These are phyloP conservation scores for Entomortierella lignicola DNA, from an alignment of 192 early-diverging fungal species.

Conservation along the genomic window DNA sequence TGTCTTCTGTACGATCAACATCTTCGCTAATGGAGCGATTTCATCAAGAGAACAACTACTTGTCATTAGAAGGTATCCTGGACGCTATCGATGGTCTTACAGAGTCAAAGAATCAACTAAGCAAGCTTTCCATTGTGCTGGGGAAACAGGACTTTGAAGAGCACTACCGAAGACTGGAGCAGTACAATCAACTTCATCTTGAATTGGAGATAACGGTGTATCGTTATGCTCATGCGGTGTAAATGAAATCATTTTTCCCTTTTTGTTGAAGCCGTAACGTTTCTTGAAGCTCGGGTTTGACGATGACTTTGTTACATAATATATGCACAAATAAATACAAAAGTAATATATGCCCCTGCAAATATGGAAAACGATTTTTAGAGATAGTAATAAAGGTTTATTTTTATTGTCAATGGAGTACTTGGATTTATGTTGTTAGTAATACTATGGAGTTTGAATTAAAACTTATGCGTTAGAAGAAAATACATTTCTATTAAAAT, in stretches of 20 bases:
- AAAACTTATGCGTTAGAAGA: too few species aligned
- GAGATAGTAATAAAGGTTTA: too few species aligned
- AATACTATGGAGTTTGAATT: constrained; percentile 13
- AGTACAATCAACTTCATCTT: constrained; percentile 22
- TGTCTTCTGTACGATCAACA: constrained; percentile 32
- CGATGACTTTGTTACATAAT: too few species aligned
- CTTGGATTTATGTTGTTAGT: not conserved
- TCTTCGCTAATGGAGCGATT: constrained; percentile 45
- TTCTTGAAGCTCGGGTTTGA: too few species aligned
- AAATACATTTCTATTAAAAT: too few species aligned
- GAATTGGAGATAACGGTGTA: constrained; percentile 41
- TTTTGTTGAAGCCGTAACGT: too few species aligned
- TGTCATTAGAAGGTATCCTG: constrained; percentile 45
- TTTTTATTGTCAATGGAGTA: not conserved
- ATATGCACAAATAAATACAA: too few species aligned
- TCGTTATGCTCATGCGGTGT: constrained; percentile 40
- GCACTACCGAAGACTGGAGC: constrained; percentile 31
- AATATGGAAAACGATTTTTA: too few species aligned
- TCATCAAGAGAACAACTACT: constrained; percentile 41
- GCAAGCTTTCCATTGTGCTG: constrained; percentile 44
- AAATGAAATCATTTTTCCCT: too few species aligned
- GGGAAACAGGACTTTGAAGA: constrained; percentile 47
- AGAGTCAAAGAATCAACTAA: constrained; percentile 30
- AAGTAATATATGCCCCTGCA: too few species aligned
- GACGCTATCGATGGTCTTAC: constrained; percentile 42